These are phyloP conservation scores for Geotrichum aggregatum DNA, from an alignment of 1,139 yeast species.

Conservation along the genomic window DNA sequence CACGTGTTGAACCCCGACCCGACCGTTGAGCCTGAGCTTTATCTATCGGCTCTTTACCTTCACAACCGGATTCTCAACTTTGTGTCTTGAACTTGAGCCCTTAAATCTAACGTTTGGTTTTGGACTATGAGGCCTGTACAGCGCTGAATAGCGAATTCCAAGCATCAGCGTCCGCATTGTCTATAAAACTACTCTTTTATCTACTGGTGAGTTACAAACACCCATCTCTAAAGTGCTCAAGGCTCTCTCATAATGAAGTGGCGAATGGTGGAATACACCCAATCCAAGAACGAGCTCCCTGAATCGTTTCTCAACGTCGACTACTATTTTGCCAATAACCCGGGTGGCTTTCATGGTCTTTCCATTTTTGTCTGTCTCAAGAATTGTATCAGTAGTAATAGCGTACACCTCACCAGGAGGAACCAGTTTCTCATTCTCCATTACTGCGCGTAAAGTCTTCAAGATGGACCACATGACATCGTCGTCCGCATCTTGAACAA, in stretches of 20 bases:
- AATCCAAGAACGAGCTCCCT: conserved; percentile 38
- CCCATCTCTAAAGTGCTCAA: conserved; percentile 34
- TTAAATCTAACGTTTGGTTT: too few relatives aligned
- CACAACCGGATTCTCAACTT: too few relatives aligned
- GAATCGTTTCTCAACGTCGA: conserved; percentile 37
- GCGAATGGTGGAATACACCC: conserved; percentile 38
- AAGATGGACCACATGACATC: conserved; percentile 34
- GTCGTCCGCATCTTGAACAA: conserved; percentile 30
- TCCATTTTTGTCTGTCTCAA: conserved; percentile 32
- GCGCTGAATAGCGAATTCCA: too few relatives aligned
- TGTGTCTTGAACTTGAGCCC: too few relatives aligned
- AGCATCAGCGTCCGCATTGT: too few relatives aligned
- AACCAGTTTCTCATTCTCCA: conserved; percentile 37
- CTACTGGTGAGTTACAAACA: conserved; percentile 27
- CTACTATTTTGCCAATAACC: conserved; percentile 32
- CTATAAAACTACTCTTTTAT: neutral
- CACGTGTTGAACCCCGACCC: too few relatives aligned
- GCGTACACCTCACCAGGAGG: conserved; percentile 40
- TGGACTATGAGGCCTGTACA: too few relatives aligned
- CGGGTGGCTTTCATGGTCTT: conserved; percentile 33
- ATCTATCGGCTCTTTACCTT: too few relatives aligned
- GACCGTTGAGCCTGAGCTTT: too few relatives aligned
- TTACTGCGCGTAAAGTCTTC: conserved; percentile 31
- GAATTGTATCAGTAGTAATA: conserved; percentile 32
- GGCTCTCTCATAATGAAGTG: conserved; percentile 37